Conservation (phyloP, 257 asterid species). For the Mitragyna speciosa region DNA sequence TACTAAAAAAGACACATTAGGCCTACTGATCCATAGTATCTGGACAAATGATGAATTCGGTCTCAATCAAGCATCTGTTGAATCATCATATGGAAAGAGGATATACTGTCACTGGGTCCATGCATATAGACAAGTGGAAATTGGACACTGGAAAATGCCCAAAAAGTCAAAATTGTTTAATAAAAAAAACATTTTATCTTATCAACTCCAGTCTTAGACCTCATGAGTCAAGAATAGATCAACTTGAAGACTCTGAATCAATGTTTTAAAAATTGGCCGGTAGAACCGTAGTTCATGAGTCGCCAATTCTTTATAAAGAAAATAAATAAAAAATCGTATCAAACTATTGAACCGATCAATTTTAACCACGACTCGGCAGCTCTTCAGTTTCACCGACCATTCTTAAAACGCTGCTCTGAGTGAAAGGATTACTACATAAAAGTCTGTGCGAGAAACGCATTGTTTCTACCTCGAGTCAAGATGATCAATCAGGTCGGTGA, state of each 20-base stretch:
- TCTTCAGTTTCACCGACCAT: too few species aligned
- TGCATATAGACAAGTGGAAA: background rate
- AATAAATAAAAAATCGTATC: too few species aligned
- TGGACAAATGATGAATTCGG: background rate
- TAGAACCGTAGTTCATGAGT: too few species aligned
- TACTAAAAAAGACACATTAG: background rate
- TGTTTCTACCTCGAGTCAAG: background rate
- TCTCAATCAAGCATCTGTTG: background rate
- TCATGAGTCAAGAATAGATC: background rate
- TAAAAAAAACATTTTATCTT: background rate
- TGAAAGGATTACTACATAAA: too few species aligned
- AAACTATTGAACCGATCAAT: too few species aligned
- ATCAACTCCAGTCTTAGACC: background rate
- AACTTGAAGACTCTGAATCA: background rate
- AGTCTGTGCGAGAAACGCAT: conserved; percentile 6
- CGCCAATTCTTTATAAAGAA: too few species aligned
- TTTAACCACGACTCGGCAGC: too few species aligned
- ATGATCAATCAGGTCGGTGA: background rate
- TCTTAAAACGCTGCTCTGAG: too few species aligned
- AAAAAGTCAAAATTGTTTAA: background rate
- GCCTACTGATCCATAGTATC: background rate
- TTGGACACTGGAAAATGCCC: background rate
- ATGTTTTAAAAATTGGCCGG: too few species aligned
- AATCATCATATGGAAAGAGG: background rate
- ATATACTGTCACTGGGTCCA: background rate